A percentile compares a stretch with the other conserved stretches of the same genome.
Conservation (phyloP, 1,284 basidiomycete species). For the Boletus coffeatus region DNA sequence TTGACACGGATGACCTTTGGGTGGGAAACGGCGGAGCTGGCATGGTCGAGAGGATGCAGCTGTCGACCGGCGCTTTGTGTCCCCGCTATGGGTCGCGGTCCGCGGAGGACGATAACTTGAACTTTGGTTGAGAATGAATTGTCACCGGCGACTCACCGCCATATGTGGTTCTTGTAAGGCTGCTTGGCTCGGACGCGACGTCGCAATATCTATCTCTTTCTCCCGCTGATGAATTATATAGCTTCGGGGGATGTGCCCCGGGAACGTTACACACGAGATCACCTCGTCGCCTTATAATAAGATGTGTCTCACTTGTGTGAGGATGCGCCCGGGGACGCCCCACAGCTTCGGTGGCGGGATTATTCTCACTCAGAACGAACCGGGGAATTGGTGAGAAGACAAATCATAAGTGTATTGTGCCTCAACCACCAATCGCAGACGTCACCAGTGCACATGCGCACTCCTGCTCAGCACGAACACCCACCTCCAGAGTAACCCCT, state of each 20-base stretch:
- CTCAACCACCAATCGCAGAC: constrained; percentile 79
- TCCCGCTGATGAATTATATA: not conserved
- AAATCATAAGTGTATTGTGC: not conserved
- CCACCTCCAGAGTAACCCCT: constrained; percentile 94
- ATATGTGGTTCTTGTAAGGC: not conserved
- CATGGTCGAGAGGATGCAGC: constrained; percentile 23
- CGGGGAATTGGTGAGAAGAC: not conserved
- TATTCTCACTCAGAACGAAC: too few species aligned
- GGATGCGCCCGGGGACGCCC: too few species aligned
- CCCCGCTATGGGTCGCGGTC: constrained; percentile 5
- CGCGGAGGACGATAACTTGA: not conserved
- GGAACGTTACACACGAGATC: constrained; percentile 5
- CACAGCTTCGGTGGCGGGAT: not conserved
- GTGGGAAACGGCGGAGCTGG: constrained; percentile 48
- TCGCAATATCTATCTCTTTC: not conserved
- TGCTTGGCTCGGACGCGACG: not conserved
- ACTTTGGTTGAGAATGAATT: not conserved
- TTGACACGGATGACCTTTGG: constrained; percentile 77
- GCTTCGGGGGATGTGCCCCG: not conserved
- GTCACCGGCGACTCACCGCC: constrained; percentile 14
- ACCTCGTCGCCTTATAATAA: too few species aligned
- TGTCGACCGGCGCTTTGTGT: constrained; percentile 13
- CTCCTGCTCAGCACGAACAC: constrained; percentile 31
- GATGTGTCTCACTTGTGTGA: too few species aligned
- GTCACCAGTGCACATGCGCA: constrained; percentile 87